Evolutionary conservation across 2,329 filamentous ascomycete species (phyloP), one percentile per base, ranked within the genome.

Genomic region (Chrysoporthe cubensis): DNA sequence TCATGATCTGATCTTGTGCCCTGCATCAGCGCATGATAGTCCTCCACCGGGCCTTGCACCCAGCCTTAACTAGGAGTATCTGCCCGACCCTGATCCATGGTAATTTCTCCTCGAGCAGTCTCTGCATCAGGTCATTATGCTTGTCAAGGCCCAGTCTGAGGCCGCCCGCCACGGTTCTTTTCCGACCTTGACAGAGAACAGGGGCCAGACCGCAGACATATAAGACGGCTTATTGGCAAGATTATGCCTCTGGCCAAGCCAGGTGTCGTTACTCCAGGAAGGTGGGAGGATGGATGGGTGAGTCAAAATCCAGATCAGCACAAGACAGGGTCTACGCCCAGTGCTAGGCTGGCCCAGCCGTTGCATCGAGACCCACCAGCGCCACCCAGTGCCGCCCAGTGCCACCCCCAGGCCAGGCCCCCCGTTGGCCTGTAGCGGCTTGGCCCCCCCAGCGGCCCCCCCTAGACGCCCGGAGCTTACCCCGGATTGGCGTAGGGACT

Each of bases 1-100:
- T 77, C 21, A 74, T 74, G 59, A 79, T 70, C 74, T 74, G 59
- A 79, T 70, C 14, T 73, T 71, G 61, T 61, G 64, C 42, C 50
- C 48, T 62, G 60, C 54, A 63, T 52, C 60, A 60, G 42, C 52
- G 32, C 21, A 48, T 26, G 8, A 67, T 64, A 0, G 65, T 67
- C 32, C 61, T 52, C 37, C 32, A 4, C 9, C 11, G 26, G 18
- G 9, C 61, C 43, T 43, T 50, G 60, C 50, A 59, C n/a, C 65
- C 61, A 26, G 64, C 37, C 40, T 64, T 44, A 16, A 18, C 48
- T 16, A 59, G 60, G 2, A 64, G 61, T n/a, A 64, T 43, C 5
- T 43, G 42, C 54, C 43, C 52, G 44, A 67, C 59, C 34, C 46
- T 58, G 2, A 52, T 18, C 65, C 65, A 67, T 14, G 65, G 44